A percentile compares a stretch with the other conserved stretches of the same genome.
These are phyloP conservation scores for Eucalyptus shirleyi DNA, from an alignment of 345 rosid species.

Conservation along the genomic window DNA sequence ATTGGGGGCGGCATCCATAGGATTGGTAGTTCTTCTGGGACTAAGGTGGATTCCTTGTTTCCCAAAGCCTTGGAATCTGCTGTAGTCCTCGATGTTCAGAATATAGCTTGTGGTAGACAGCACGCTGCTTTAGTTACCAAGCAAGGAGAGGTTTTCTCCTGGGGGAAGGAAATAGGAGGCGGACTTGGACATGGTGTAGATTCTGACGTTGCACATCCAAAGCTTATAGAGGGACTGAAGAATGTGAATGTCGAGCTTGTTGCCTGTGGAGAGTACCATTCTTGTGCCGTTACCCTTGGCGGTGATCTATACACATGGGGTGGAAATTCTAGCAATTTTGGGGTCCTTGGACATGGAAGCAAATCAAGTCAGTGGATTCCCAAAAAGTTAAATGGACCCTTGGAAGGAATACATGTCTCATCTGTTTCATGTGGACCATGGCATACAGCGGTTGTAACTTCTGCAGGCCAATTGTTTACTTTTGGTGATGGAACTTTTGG, in stretches of 20 bases:
- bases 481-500: conserved; percentile 81
- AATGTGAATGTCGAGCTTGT: conserved; percentile 52
- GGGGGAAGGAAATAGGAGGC: conserved; percentile 77
- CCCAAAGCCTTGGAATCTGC: conserved; percentile 69
- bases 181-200: conserved; percentile 82
- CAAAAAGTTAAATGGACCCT: conserved; percentile 54
- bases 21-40: conserved; percentile 25
- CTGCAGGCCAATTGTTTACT: conserved; percentile 67
- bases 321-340: conserved; percentile 41
- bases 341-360: conserved; percentile 66
- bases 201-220: conserved; percentile 59
- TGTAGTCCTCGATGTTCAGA: conserved; percentile 67
- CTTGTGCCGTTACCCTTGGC: conserved; percentile 66
- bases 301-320: conserved; percentile 83
- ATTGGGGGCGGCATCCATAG: conserved; percentile 58
- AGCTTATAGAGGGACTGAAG: conserved; percentile 51
- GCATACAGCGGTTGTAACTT: conserved; percentile 77
- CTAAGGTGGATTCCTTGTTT: conserved; percentile 48
- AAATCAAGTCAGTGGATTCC: conserved; percentile 59
- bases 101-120: conserved; percentile 67
- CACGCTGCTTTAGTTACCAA: conserved; percentile 68
- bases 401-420: conserved; percentile 69
- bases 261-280: conserved; percentile 70
- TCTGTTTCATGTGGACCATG: conserved; percentile 75
- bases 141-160: conserved; percentile 69